A percentile compares a stretch with the other conserved stretches of the same genome.
These are phyloP conservation scores for Colletotrichum simmondsii DNA, from an alignment of 2,329 filamentous ascomycete genomes.

Conservation along the genomic window DNA sequence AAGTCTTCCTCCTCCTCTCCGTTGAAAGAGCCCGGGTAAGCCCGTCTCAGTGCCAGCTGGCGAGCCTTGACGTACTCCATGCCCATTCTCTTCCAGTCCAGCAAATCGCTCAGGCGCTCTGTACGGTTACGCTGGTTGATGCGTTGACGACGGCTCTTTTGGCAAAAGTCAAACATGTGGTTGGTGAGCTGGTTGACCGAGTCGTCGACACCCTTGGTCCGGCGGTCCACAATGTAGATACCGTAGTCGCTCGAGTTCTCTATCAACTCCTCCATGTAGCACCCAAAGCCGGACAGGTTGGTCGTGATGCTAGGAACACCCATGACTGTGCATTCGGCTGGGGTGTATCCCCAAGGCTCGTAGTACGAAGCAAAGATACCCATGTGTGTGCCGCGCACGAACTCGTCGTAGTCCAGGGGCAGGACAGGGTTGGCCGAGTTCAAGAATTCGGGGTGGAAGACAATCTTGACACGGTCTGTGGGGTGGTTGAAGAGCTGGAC, in stretches of 20 bases:
- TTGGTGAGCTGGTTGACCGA: slow-evolving; percentile 94
- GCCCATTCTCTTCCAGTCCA: slow-evolving; percentile 99
- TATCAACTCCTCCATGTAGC: slow-evolving; percentile 99
- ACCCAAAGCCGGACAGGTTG: slow-evolving; percentile 96
- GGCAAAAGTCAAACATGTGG: slow-evolving; percentile 93
- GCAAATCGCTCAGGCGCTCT: slow-evolving; percentile 90
- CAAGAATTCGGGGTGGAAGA: slow-evolving; percentile 98
- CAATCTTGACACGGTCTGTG: slow-evolving; percentile 92
- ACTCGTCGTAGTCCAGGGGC: slow-evolving; percentile 97
- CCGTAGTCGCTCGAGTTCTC: slow-evolving; percentile 98
- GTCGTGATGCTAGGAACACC: slow-evolving; percentile 98
- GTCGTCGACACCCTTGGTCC: slow-evolving; percentile 95
- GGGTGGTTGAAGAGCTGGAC: slow-evolving; percentile 98
- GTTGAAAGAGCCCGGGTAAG: slow-evolving; percentile 88
- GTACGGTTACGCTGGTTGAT: slow-evolving; percentile 99
- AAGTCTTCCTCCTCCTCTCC: slow-evolving; percentile 87
- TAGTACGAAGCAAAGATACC: slow-evolving; percentile 98
- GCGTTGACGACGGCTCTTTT: slow-evolving; percentile 93
- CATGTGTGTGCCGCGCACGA: slow-evolving; percentile 95
- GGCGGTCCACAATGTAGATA: slow-evolving; percentile 98
- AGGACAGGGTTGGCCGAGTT: slow-evolving; percentile 96
- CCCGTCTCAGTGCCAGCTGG: slow-evolving; percentile 89
- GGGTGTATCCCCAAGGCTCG: slow-evolving; percentile 99
- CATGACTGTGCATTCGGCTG: slow-evolving; percentile 98
- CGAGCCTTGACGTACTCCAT: slow-evolving; percentile 99